Evolutionary conservation across 1,284 basidiomycete genomes (phyloP).

Genomic region (Peniophora sp.): DNA sequence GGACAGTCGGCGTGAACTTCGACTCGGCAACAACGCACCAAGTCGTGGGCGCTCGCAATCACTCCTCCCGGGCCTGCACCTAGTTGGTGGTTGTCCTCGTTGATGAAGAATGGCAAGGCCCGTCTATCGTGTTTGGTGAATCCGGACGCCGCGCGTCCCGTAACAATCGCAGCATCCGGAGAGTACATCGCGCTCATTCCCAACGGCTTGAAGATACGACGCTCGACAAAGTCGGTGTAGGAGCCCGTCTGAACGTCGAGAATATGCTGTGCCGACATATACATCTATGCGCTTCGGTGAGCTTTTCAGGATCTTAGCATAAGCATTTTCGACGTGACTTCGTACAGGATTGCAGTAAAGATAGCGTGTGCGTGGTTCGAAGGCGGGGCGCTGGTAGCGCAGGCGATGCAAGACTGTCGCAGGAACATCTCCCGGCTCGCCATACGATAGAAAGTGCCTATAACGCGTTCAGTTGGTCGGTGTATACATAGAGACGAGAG

Average conservation of each 20-base stretch:
- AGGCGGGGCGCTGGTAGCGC: constrained; percentile 28
- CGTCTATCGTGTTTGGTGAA: too few species aligned
- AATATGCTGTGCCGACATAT: constrained; percentile 28
- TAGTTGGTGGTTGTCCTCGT: constrained; percentile 7
- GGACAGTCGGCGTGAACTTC: background rate
- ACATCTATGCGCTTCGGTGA: constrained; percentile 5
- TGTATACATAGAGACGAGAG: too few species aligned
- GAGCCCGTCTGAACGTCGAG: constrained; percentile 22
- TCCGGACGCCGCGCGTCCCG: too few species aligned
- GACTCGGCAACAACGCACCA: constrained; percentile 8
- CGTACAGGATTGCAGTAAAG: constrained; percentile 37
- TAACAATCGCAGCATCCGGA: too few species aligned
- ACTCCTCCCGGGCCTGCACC: constrained; percentile 36
- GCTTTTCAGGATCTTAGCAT: constrained; percentile 14
- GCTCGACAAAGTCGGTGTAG: too few species aligned
- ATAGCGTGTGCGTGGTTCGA: constrained; percentile 30
- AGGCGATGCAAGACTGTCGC: constrained; percentile 23
- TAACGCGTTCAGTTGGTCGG: background rate
- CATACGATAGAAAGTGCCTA: constrained; percentile 8
- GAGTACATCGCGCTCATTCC: too few species aligned
- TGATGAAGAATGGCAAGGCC: too few species aligned
- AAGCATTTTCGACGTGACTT: too few species aligned
- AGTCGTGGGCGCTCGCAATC: constrained; percentile 20
- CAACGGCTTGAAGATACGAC: too few species aligned
- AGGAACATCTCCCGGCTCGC: constrained; percentile 1